Evolutionary conservation across 805 yeast species (phyloP).

Genomic region (Pichia nakasei): DNA sequence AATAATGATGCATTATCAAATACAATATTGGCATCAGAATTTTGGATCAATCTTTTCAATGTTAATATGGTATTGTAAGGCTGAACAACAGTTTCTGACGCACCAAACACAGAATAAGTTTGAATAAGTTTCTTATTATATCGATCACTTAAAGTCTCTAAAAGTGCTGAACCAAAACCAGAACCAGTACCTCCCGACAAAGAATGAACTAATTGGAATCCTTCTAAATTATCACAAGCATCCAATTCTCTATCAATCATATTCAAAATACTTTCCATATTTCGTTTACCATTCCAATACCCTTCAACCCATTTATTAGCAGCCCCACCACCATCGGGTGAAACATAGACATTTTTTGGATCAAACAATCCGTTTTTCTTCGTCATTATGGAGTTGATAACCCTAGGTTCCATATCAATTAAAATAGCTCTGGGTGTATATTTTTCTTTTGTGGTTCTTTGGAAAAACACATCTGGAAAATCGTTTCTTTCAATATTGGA

Average conservation of each 20-base stretch:
- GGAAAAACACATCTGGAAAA: slow-evolving; percentile 77
- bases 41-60: slow-evolving; percentile 69
- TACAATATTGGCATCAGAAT: slow-evolving; percentile 72
- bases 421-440: slow-evolving; percentile 85
- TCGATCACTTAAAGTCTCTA: slow-evolving; percentile 73
- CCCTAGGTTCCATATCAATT: slow-evolving; percentile 87
- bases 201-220: slow-evolving; percentile 85
- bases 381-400: slow-evolving; percentile 48
- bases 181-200: slow-evolving; percentile 99
- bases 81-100: slow-evolving; percentile 95
- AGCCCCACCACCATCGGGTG: slow-evolving; percentile 84
- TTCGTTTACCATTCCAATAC: slow-evolving; percentile 59
- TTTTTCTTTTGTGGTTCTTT: slow-evolving; percentile 54
- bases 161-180: slow-evolving; percentile 63
- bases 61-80: slow-evolving; percentile 89
- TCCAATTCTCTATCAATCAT: slow-evolving; percentile 87
- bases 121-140: slow-evolving; percentile 76
- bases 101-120: slow-evolving; percentile 81
- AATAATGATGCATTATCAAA: slow-evolving; percentile 84
- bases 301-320: slow-evolving; percentile 97
- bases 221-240: slow-evolving; percentile 80
- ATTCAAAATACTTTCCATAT: slow-evolving; percentile 67
- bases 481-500: slow-evolving; percentile 39
- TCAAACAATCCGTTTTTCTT: slow-evolving; percentile 47
- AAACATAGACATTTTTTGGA: slow-evolving; percentile 70